These are phyloP conservation scores for Striga asiatica DNA, from an alignment of 257 asterid genomes.

Conservation along the genomic window DNA sequence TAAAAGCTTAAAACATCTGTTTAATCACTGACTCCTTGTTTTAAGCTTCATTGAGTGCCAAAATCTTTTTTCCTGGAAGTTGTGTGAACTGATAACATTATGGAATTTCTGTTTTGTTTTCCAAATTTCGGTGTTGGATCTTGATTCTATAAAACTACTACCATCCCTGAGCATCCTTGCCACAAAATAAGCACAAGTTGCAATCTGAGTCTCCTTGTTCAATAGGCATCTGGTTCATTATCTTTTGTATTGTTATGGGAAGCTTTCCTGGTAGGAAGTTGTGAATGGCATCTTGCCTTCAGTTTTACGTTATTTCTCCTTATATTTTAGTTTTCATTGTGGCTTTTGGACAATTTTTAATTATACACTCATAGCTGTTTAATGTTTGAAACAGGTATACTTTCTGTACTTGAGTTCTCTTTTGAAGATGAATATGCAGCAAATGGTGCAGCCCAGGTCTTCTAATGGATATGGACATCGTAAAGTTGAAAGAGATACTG, in stretches of 20 bases:
- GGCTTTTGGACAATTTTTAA: too few species aligned
- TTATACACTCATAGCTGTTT: too few species aligned
- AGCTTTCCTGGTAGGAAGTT: background rate
- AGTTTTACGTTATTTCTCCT: constrained; percentile 4
- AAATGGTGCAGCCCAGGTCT: constrained; percentile 53
- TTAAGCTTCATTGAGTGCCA: background rate
- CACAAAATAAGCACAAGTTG: background rate
- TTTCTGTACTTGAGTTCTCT: constrained; percentile 24
- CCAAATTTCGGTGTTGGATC: background rate
- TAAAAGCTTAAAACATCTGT: background rate
- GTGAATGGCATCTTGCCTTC: constrained; percentile 6
- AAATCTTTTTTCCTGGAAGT: constrained; percentile 1
- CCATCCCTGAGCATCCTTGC: background rate
- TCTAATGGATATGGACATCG: constrained; percentile 78
- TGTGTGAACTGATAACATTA: background rate
- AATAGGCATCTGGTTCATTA: background rate
- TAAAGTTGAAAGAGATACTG: constrained; percentile 52
- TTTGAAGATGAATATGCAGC: constrained; percentile 60
- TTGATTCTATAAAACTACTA: background rate
- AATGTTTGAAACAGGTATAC: constrained; percentile 18
- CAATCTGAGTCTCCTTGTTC: too few species aligned
- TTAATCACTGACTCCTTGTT: background rate
- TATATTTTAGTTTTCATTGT: background rate
- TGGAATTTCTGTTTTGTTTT: background rate
- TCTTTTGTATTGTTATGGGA: constrained; percentile 3